Percentiles rank a stretch among this genome's conserved stretches.
phyloP scores from a whole-genome alignment of 768 basidiomycete genomes.

The Agaricus sinodeliciosus region DNA sequence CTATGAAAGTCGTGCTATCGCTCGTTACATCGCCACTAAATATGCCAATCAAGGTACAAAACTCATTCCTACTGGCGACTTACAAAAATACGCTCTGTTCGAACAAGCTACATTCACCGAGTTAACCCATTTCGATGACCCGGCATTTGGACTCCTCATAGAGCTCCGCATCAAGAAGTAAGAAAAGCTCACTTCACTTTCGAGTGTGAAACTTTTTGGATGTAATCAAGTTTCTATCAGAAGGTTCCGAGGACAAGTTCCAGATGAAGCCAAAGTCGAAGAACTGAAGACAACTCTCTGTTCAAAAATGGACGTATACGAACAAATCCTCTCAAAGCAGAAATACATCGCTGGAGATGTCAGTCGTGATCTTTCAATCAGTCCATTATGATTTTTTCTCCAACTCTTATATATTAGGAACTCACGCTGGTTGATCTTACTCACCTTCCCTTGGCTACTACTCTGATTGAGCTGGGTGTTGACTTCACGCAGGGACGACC shows the following conservation, averaged over 20 bases:
- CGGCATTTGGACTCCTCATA: constrained; percentile 39
- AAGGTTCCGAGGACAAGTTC: neutral
- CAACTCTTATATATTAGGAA: neutral
- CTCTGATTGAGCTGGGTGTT: neutral
- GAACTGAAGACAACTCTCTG: constrained; percentile 23
- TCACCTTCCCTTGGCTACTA: neutral
- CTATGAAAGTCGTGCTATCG: constrained; percentile 58
- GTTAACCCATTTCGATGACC: neutral
- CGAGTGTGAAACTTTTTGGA: no score
- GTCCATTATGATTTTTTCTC: neutral
- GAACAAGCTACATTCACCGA: constrained; percentile 49
- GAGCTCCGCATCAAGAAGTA: constrained; percentile 39
- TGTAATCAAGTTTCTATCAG: no score
- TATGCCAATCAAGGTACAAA: constrained; percentile 42
- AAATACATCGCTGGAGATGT: constrained; percentile 46
- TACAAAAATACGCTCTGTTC: constrained; percentile 33
- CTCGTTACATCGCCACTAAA: constrained; percentile 51
- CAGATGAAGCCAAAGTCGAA: constrained; percentile 20
- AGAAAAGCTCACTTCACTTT: constrained; percentile 40
- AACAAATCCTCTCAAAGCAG: constrained; percentile 45
- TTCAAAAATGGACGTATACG: constrained; percentile 42
- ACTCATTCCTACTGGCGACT: constrained; percentile 40
- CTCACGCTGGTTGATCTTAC: neutral
- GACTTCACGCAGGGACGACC: neutral
- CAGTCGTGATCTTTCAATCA: neutral